Evolutionary conservation across 2,329 filamentous ascomycete genomes (phyloP), one percentile per base, ranked within the genome.

Genomic region (Beauveria pseudobassiana): DNA sequence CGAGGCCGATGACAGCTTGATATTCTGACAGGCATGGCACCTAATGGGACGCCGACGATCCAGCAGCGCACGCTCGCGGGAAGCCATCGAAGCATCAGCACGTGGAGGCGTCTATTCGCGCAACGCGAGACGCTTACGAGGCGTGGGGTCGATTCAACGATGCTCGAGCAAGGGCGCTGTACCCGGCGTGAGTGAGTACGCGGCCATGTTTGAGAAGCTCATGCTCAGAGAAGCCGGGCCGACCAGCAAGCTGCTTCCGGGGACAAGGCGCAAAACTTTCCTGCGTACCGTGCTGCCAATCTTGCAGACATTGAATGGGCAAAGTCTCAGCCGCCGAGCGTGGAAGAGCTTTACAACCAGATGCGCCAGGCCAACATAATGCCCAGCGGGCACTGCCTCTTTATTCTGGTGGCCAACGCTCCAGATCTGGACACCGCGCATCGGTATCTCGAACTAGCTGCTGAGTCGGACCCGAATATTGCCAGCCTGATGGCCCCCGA

Each of bases 271-370:
- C 74, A 86, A 22, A 79, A 83, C 61, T 70, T 75, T 64, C 64
- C 70, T 20, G 69, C 70, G 6, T 64, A 69, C 56, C 63, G 71
- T 45, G 67, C 74, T 14, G 74, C 76, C 71, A 89, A 80, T 71
- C 80, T 79, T 68, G 88, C 79, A 63, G 81, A 86, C n/a, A 83
- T 86, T 60, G 88, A 89, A 62, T 84, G 83, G 65, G 80, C 84
- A 45, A 79, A 84, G n/a, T 75, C 85, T 49, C 75, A 78, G 16
- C 84, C 88, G 1, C 89, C 89, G 2, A 80, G 77, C 1, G 73
- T 86, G 12, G 73, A 78, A 5, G 76, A 82, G 56, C 76, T 93
- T 4, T 88, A 87, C 63, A 69, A 77, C 12, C 75, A 79, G 48
- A 89, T 92, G 84, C 69, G 75, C 14, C 69, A 68, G 1, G 74